These are phyloP conservation scores for Microbotryum scabiosae DNA, from an alignment of 1,284 basidiomycete species.

Conservation along the genomic window DNA sequence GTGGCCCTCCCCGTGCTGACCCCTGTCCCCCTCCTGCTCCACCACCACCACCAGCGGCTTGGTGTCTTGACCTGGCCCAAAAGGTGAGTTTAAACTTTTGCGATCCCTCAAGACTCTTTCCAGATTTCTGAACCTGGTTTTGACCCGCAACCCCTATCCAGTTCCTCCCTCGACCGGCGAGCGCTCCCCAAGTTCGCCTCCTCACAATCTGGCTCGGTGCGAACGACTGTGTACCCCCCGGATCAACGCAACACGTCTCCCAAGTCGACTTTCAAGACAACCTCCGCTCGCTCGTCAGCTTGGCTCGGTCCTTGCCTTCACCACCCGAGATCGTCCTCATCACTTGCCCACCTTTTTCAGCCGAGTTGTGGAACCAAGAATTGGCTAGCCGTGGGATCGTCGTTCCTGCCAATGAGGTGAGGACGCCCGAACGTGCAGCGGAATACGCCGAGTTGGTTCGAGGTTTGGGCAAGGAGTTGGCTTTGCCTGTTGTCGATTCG, in stretches of 20 bases:
- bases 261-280: not conserved
- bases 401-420: too few relatives aligned
- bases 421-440: not conserved
- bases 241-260: not conserved
- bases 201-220: slow-evolving; percentile 1
- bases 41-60: too few relatives aligned
- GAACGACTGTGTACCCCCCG: not conserved
- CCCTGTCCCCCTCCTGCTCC: too few relatives aligned
- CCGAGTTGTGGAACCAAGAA: not conserved
- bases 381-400: not conserved
- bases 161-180: not conserved
- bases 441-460: not conserved
- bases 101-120: not conserved
- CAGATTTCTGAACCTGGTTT: not conserved
- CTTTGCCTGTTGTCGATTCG: not conserved
- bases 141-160: not conserved
- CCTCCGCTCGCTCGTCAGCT: not conserved
- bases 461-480: not conserved
- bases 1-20: too few relatives aligned
- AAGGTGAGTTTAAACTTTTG: not conserved
- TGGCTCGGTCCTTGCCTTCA: not conserved
- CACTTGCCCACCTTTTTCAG: not conserved
- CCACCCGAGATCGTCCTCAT: not conserved
- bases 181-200: not conserved
- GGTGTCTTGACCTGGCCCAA: not conserved